Base-by-base conservation (phyloP, 192 early-diverging fungal genomes). In the Tieghemiomyces parasiticus region DNA sequence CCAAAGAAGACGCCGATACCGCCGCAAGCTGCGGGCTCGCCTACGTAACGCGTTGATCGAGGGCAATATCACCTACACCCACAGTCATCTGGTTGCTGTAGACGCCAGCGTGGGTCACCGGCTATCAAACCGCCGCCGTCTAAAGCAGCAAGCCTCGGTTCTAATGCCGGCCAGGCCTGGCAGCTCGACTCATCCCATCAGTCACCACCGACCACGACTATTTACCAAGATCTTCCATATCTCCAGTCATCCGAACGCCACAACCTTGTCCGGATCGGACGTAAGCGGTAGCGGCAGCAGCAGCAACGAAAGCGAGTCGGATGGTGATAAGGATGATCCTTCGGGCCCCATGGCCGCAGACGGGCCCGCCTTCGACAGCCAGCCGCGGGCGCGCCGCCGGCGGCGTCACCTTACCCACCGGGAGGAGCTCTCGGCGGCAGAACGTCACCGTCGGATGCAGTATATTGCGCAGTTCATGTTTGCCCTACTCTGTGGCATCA, bases 401-500 rank as follows among this genome's bases (percentile, higher is more conserved):
- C 16, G 8, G 38, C 38, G 6, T 16, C 38, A 42, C 38, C 38
- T 16, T 42, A 42, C 8, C 16, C 16, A 10, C 38, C 38, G 35
- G 22, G 55, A 32, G 20, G 33, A 58, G 9, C 9, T 58, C 33
- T 16, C n/a, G 34, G 32, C 19, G 19, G 26, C 35, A 20, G 35
- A 25, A 4, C 55, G 13, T n/a, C 55, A 35, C 4, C 30, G 55
- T 19, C 31, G 55, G 3, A 3, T 35, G 20, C 34, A 58, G 3
- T n/a, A 24, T 22, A 35, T 31, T 16, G 20, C 20, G 19, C 60
- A 60, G 4, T 60, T 47, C 25, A 16, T 24, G 34, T 60, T 47
- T 26, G 60, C 74, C 0, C 26, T 76, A 35, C 16, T 48, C 9
- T 34, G 69, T 20, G 70, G 72, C 65, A 22, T 76, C 13, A 34